phyloP scores from a whole-genome alignment of 306 rosid species.

The Cucurbita ficifolia region DNA sequence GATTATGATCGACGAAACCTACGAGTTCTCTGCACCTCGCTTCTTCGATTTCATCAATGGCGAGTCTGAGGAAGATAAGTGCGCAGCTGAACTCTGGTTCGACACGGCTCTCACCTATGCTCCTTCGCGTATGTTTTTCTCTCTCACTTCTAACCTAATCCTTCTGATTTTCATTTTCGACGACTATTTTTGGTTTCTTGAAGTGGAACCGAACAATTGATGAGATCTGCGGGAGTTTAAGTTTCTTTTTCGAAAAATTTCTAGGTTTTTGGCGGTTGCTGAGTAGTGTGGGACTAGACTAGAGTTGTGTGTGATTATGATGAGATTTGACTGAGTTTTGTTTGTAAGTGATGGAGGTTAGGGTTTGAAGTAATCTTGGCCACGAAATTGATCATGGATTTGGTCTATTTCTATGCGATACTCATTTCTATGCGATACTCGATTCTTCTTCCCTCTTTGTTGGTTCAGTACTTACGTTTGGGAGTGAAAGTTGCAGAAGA shows the following conservation, averaged over 20 bases:
- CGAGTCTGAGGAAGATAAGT: slow-evolving; percentile 40
- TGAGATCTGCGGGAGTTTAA: not conserved
- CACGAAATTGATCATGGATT: not conserved
- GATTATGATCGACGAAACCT: slow-evolving; percentile 45
- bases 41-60: slow-evolving; percentile 56
- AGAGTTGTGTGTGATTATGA: not conserved
- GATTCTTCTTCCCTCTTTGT: not conserved
- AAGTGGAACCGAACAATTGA: not conserved
- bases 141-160: not conserved
- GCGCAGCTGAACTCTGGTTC: slow-evolving; percentile 79
- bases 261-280: not conserved
- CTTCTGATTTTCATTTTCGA: not conserved
- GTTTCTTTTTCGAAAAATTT: not conserved
- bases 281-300: not conserved
- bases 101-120: slow-evolving; percentile 60
- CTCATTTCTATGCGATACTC: not conserved
- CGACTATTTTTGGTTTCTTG: not conserved
- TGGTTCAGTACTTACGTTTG: not conserved
- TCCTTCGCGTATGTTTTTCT: slow-evolving; percentile 64
- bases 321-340: not conserved
- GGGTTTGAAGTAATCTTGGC: not conserved
- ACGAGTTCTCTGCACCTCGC: slow-evolving; percentile 84
- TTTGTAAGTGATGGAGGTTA: not conserved
- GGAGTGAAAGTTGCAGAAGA: not conserved
- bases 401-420: not conserved